These are phyloP conservation scores for Xylaria sp. DNA, from an alignment of 2,329 filamentous ascomycete species.

Conservation along the genomic window DNA sequence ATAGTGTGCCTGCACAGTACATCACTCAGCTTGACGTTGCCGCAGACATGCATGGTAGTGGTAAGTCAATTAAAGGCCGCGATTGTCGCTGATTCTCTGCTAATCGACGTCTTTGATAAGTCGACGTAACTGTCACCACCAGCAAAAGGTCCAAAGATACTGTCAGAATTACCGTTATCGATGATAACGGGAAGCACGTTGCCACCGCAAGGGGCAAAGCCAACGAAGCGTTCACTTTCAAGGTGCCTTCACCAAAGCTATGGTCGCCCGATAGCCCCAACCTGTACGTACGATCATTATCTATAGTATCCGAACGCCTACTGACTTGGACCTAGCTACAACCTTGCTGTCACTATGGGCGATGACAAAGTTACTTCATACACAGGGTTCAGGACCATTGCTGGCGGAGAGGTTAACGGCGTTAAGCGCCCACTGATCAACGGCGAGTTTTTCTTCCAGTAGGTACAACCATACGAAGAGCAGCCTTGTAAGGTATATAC, in stretches of 20 bases:
- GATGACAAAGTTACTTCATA: slow-evolving; percentile 70
- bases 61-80: slow-evolving; percentile 49
- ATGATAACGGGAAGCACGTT: slow-evolving; percentile 54
- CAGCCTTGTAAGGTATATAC: neutral
- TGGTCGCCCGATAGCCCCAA: slow-evolving; percentile 74
- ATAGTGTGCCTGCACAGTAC: slow-evolving; percentile 62
- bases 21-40: slow-evolving; percentile 69
- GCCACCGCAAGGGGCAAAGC: slow-evolving; percentile 58
- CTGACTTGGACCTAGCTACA: slow-evolving; percentile 54
- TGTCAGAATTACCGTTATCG: slow-evolving; percentile 53
- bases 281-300: slow-evolving; percentile 59
- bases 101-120: slow-evolving; percentile 49
- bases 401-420: slow-evolving; percentile 65
- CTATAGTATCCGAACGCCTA: neutral
- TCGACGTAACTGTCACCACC: slow-evolving; percentile 66
- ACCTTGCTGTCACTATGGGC: slow-evolving; percentile 65
- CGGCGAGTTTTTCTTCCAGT: slow-evolving; percentile 72
- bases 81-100: neutral
- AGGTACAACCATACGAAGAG: neutral
- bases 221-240: slow-evolving; percentile 65
- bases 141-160: slow-evolving; percentile 22
- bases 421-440: slow-evolving; percentile 72
- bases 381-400: slow-evolving; percentile 75
- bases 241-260: slow-evolving; percentile 63
- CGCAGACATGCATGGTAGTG: slow-evolving; percentile 65